Evolutionary conservation across 164 flowering plant species (phyloP).

Genomic region (Aristolochia contorta): DNA sequence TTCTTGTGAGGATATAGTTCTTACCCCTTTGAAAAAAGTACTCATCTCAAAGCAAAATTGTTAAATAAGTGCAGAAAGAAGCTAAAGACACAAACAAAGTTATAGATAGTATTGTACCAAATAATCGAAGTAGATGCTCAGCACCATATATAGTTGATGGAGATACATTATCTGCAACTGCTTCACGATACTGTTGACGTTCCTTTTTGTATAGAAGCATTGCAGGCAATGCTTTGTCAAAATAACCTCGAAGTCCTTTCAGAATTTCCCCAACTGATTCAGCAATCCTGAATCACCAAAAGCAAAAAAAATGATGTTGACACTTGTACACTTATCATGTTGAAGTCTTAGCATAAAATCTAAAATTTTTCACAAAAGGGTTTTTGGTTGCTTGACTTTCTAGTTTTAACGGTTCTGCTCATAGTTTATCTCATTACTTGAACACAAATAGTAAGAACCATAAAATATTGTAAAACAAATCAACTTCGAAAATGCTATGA

Average conservation of each 20-base stretch:
- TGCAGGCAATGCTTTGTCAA: constrained; percentile 70
- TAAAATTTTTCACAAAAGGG: background rate
- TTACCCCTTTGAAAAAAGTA: no score
- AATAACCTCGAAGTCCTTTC: constrained; percentile 61
- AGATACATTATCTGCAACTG: constrained; percentile 29
- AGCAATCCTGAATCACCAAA: constrained; percentile 26
- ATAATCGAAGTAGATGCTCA: constrained; percentile 83
- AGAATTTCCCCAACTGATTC: constrained; percentile 54
- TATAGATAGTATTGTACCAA: constrained; percentile 42
- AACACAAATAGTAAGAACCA: no score
- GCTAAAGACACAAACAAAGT: background rate
- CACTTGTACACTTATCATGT: no score
- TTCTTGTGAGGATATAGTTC: no score
- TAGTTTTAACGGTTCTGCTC: no score
- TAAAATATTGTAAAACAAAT: no score
- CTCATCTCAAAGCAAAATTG: background rate
- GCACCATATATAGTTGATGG: constrained; percentile 88
- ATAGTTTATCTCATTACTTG: no score
- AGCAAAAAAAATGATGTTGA: background rate
- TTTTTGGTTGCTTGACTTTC: background rate
- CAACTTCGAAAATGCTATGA: no score
- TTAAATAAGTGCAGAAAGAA: background rate
- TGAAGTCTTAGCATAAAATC: no score
- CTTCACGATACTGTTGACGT: constrained; percentile 59
- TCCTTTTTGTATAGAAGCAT: constrained; percentile 77